Percentiles rank a stretch among this genome's conserved stretches.
phyloP scores from a whole-genome alignment of 768 basidiomycete species.

The Leucosporidium creatinivorum region DNA sequence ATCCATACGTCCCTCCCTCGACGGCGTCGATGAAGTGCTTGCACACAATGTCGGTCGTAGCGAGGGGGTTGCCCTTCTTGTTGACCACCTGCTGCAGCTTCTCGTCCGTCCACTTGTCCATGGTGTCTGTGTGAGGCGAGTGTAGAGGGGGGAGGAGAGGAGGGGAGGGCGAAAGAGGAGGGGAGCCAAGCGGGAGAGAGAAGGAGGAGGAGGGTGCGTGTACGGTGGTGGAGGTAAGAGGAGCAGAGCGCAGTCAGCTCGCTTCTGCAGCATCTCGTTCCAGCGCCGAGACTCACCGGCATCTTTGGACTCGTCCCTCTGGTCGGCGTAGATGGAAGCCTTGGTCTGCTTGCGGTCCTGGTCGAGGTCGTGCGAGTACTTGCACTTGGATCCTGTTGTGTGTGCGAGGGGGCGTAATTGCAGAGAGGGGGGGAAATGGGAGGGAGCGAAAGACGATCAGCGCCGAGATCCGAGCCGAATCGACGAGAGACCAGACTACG shows the following conservation, averaged over 20 bases:
- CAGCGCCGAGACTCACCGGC: conserved; percentile 48
- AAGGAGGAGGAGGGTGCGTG: background rate
- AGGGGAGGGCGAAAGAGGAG: background rate
- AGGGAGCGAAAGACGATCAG: background rate
- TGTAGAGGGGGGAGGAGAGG: background rate
- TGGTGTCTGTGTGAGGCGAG: conserved; percentile 59
- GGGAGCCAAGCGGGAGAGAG: background rate
- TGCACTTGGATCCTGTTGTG: conserved; percentile 53
- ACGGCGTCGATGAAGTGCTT: conserved; percentile 95
- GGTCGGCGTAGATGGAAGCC: conserved; percentile 88
- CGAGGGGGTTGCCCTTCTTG: conserved; percentile 82
- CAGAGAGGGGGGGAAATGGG: conserved; percentile 13
- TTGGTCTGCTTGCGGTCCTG: conserved; percentile 88
- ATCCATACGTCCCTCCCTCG: conserved; percentile 76
- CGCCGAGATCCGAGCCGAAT: background rate
- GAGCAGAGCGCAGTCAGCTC: background rate
- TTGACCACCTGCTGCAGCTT: conserved; percentile 85
- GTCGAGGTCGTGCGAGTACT: conserved; percentile 89
- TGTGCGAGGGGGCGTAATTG: no score
- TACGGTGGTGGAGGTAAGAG: no score
- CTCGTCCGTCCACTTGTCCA: conserved; percentile 96
- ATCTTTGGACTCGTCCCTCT: conserved; percentile 64
- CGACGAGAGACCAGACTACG: conserved; percentile 5
- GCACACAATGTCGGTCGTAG: conserved; percentile 95
- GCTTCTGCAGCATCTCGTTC: no score